Conservation (phyloP, 2,329 filamentous ascomycete species). For the Ophiosphaerella herpotricha region DNA sequence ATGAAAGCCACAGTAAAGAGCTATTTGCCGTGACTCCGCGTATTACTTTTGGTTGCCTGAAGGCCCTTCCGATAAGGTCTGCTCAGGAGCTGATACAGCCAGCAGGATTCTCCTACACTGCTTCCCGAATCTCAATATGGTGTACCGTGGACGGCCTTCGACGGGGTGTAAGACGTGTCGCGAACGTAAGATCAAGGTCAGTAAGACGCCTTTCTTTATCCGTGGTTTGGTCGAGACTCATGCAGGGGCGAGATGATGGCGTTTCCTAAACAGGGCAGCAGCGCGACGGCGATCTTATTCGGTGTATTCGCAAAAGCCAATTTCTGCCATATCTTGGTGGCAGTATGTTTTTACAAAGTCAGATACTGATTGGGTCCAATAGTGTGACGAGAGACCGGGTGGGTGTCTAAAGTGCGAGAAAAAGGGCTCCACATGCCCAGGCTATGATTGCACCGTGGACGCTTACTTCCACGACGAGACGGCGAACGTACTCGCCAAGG, state of each 20-base stretch:
- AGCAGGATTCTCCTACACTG: too few relatives aligned
- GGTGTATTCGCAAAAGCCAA: background rate
- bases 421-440: slow-evolving; percentile 31
- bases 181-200: slow-evolving; percentile 49
- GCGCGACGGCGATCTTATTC: background rate
- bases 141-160: slow-evolving; percentile 40
- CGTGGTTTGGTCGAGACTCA: too few relatives aligned
- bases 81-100: background rate
- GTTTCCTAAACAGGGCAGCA: background rate
- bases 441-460: slow-evolving; percentile 37
- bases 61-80: background rate
- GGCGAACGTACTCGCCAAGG: slow-evolving; percentile 29
- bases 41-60: too few relatives aligned
- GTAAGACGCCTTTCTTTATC: slow-evolving; percentile 5
- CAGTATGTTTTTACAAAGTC: background rate
- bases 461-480: slow-evolving; percentile 40
- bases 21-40: too few relatives aligned
- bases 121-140: slow-evolving; percentile 22
- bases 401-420: slow-evolving; percentile 35
- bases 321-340: too few relatives aligned
- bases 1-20: too few relatives aligned
- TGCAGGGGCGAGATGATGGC: too few relatives aligned
- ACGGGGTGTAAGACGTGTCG: slow-evolving; percentile 44
- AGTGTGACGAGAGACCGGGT: slow-evolving; percentile 39
- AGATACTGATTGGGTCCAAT: slow-evolving; percentile 1